Conservation (phyloP, 2,329 filamentous ascomycete genomes). For the Knufia fluminis region DNA sequence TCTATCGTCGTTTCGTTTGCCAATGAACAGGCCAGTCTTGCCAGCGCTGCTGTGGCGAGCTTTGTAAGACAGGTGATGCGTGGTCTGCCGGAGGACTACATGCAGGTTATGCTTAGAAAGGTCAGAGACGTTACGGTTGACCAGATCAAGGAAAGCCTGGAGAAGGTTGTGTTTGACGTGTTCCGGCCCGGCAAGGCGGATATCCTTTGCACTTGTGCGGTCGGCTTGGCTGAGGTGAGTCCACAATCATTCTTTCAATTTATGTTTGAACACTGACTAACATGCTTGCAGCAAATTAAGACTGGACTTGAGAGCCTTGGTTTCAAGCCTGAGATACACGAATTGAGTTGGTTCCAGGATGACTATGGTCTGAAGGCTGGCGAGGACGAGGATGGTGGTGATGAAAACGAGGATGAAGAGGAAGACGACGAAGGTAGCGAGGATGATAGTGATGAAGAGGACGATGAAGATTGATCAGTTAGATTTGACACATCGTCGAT, state of each 20-base stretch:
- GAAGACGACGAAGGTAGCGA: constrained; percentile 42
- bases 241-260: constrained; percentile 10
- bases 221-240: constrained; percentile 73
- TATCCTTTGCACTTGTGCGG: constrained; percentile 78
- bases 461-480: neutral
- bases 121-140: constrained; percentile 68
- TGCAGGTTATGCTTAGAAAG: constrained; percentile 62
- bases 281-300: constrained; percentile 54
- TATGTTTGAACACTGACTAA: constrained; percentile 19
- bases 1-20: constrained; percentile 79
- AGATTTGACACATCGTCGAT: neutral
- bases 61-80: constrained; percentile 75
- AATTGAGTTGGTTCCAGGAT: constrained; percentile 73
- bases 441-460: constrained; percentile 27
- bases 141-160: constrained; percentile 66
- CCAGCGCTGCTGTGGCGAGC: constrained; percentile 69
- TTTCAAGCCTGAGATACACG: constrained; percentile 67
- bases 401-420: constrained; percentile 38
- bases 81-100: constrained; percentile 67
- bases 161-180: constrained; percentile 64
- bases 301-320: constrained; percentile 65
- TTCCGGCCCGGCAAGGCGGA: constrained; percentile 76
- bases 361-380: constrained; percentile 72
- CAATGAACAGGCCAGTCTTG: constrained; percentile 80
- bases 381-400: constrained; percentile 49